Evolutionary conservation across 768 basidiomycete species (phyloP).

Genomic region (Lentinus brumalis): DNA sequence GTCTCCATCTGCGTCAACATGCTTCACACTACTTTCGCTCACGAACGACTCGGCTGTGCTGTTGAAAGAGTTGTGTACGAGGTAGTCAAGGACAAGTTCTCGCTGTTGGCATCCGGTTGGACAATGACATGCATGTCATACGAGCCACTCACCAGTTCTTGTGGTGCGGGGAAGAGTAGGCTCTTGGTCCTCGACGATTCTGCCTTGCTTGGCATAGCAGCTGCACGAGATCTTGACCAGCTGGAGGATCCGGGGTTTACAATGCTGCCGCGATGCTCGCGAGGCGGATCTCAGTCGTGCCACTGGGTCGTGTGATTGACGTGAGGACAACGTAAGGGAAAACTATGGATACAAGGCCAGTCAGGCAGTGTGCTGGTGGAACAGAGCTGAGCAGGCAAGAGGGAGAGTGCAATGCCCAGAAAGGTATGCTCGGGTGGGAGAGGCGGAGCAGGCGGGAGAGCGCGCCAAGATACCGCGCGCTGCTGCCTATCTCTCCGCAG

Average conservation of each 20-base stretch:
- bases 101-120: slow-evolving; percentile 47
- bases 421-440: background rate
- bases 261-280: background rate
- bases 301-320: no score
- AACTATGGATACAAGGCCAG: no score
- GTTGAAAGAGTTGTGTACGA: slow-evolving; percentile 74
- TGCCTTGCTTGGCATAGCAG: slow-evolving; percentile 6
- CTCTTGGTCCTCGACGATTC: slow-evolving; percentile 1
- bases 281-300: no score
- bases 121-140: background rate
- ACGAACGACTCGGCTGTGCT: slow-evolving; percentile 70
- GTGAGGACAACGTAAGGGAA: background rate
- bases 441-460: slow-evolving; percentile 3
- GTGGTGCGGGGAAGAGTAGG: slow-evolving; percentile 15
- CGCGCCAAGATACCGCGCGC: background rate
- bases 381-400: background rate
- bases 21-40: slow-evolving; percentile 59
- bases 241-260: background rate
- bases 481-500: slow-evolving; percentile 3
- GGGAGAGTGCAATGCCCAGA: background rate
- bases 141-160: slow-evolving; percentile 15
- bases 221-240: background rate
- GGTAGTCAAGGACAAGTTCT: slow-evolving; percentile 72
- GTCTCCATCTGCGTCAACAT: slow-evolving; percentile 72
- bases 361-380: no score